These are phyloP conservation scores for Lentinus polychrous DNA, from an alignment of 1,284 basidiomycete genomes.

Conservation along the genomic window DNA sequence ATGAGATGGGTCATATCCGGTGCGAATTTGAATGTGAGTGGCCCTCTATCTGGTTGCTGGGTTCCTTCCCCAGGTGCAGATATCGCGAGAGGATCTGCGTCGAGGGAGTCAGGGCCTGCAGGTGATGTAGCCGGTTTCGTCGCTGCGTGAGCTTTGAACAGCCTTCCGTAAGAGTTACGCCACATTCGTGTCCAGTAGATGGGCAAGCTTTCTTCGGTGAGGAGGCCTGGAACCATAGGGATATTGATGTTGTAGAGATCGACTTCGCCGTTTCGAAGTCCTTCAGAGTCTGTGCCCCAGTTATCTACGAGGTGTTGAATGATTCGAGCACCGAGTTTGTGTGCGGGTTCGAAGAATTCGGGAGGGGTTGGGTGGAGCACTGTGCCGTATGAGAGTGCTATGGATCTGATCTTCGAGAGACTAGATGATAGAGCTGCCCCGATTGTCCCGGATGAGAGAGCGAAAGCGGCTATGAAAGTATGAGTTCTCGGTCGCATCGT, in stretches of 20 bases:
- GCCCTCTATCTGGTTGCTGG: constrained; percentile 9
- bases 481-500: not conserved
- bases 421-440: constrained; percentile 83
- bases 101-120: constrained; percentile 39
- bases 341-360: constrained; percentile 59
- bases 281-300: constrained; percentile 67
- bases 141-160: constrained; percentile 51
- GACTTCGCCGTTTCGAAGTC: constrained; percentile 56
- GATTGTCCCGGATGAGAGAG: constrained; percentile 84
- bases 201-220: constrained; percentile 46
- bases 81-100: constrained; percentile 11
- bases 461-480: constrained; percentile 62
- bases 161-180: constrained; percentile 67
- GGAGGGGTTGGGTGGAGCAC: constrained; percentile 66
- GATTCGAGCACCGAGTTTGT: constrained; percentile 60
- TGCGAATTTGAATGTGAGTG: constrained; percentile 72
- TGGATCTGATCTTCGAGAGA: constrained; percentile 62
- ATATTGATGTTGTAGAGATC: constrained; percentile 82
- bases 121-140: constrained; percentile 21
- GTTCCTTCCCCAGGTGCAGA: not conserved
- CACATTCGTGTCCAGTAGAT: constrained; percentile 74
- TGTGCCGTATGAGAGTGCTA: constrained; percentile 82
- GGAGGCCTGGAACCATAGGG: constrained; percentile 60
- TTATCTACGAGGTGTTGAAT: constrained; percentile 69
- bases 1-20: constrained; percentile 73